Conservation (phyloP, 805 yeast species). For the Gaillardinia entomophila region DNA sequence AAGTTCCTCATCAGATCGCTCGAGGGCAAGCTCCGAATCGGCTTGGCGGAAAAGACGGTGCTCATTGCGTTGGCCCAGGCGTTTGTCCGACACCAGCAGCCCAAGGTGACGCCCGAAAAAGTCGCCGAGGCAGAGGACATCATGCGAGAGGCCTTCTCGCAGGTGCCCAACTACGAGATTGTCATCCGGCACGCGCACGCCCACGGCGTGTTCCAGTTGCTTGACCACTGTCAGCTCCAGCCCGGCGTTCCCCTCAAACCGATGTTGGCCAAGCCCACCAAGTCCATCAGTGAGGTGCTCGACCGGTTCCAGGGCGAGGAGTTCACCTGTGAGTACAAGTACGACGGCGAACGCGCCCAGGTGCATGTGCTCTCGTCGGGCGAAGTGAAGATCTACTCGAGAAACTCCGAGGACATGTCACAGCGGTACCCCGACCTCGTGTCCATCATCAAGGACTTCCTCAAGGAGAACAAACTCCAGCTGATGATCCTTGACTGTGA, state of each 20-base stretch:
- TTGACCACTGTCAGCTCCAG: conserved; percentile 64
- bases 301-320: conserved; percentile 80
- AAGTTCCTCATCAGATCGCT: conserved; percentile 83
- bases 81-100: conserved; percentile 54
- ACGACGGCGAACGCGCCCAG: conserved; percentile 98
- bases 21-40: conserved; percentile 90
- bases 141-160: conserved; percentile 81
- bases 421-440: conserved; percentile 90
- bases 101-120: conserved; percentile 32
- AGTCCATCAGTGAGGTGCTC: conserved; percentile 84
- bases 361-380: conserved; percentile 71
- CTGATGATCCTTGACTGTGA: conserved; percentile 88
- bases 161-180: conserved; percentile 83
- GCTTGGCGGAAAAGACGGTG: conserved; percentile 91
- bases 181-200: conserved; percentile 61
- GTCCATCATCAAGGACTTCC: conserved; percentile 57
- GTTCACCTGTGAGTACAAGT: conserved; percentile 94
- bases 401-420: conserved; percentile 97
- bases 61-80: conserved; percentile 82
- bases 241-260: conserved; percentile 97
- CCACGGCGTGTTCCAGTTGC: conserved; percentile 61
- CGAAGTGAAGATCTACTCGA: conserved; percentile 70
- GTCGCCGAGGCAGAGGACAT: conserved; percentile 67
- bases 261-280: conserved; percentile 97
- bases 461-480: conserved; percentile 23